A percentile compares a stretch with the other conserved stretches of the same genome.
These are phyloP conservation scores for Verticillium isaacii DNA, from an alignment of 2,329 filamentous ascomycete species.

Conservation along the genomic window DNA sequence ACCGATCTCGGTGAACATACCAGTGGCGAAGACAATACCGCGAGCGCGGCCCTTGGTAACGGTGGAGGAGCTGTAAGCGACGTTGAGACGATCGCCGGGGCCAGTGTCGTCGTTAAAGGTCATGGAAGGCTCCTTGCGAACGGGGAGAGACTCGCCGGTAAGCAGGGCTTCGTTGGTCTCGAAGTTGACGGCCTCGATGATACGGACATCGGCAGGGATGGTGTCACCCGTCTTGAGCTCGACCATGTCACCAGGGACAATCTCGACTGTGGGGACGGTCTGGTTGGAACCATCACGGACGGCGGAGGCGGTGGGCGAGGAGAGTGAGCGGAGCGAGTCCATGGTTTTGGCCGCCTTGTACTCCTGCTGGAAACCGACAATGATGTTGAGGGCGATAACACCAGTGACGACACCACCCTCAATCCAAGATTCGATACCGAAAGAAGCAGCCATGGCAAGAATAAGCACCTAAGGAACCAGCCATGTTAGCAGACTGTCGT, in stretches of 20 bases:
- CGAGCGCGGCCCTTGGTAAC: slow-evolving; percentile 57
- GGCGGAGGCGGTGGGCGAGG: slow-evolving; percentile 37
- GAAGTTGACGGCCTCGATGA: slow-evolving; percentile 58
- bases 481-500: neutral
- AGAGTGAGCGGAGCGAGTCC: slow-evolving; percentile 39
- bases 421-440: slow-evolving; percentile 54
- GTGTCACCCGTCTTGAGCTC: slow-evolving; percentile 52
- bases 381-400: slow-evolving; percentile 54
- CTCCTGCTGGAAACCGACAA: slow-evolving; percentile 44
- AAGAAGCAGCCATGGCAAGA: slow-evolving; percentile 52
- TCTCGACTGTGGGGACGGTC: slow-evolving; percentile 31
- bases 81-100: slow-evolving; percentile 56
- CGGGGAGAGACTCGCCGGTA: slow-evolving; percentile 59
- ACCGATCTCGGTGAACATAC: slow-evolving; percentile 58
- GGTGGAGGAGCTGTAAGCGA: slow-evolving; percentile 58
- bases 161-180: slow-evolving; percentile 64
- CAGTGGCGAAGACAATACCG: slow-evolving; percentile 57
- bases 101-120: slow-evolving; percentile 36
- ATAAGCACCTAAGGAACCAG: slow-evolving; percentile 38
- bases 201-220: slow-evolving; percentile 55
- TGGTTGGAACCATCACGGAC: slow-evolving; percentile 35
- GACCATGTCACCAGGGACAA: slow-evolving; percentile 55
- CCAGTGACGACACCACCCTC: slow-evolving; percentile 55
- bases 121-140: slow-evolving; percentile 44
- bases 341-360: slow-evolving; percentile 44